phyloP scores from a whole-genome alignment of 257 asterid genomes.

The Solanum acaule region DNA sequence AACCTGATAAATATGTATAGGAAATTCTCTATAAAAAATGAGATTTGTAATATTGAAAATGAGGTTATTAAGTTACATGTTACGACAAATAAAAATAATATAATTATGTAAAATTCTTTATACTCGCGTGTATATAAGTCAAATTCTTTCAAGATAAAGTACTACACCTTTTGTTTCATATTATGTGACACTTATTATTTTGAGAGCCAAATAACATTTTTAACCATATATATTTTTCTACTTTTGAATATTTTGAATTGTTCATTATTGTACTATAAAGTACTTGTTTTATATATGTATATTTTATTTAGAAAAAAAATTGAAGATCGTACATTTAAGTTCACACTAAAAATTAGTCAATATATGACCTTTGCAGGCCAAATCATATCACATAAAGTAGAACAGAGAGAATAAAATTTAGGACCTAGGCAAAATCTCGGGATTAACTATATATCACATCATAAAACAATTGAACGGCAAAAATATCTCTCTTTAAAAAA shows the following conservation, averaged over 20 bases:
- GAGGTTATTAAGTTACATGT: not conserved
- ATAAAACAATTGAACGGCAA: not conserved
- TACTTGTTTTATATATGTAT: too few relatives aligned
- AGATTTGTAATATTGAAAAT: not conserved
- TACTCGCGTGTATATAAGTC: not conserved
- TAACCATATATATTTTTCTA: not conserved
- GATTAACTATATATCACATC: not conserved
- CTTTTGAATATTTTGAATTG: not conserved
- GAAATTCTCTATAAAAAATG: not conserved
- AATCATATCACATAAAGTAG: not conserved
- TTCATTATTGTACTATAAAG: not conserved
- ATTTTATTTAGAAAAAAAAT: too few relatives aligned
- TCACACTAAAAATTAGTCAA: not conserved
- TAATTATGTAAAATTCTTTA: not conserved
- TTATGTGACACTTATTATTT: not conserved
- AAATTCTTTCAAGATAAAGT: not conserved
- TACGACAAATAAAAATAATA: not conserved
- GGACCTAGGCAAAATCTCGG: not conserved
- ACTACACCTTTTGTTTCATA: not conserved
- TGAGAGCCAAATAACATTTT: not conserved
- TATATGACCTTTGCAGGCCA: not conserved
- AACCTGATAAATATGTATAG: not conserved
- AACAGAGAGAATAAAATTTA: not conserved
- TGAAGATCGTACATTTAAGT: not conserved
- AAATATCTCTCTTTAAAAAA: fast-evolving